A percentile compares a stretch with the other conserved stretches of the same genome.
phyloP scores from a whole-genome alignment of 805 yeast species.

The Candida tibetensis region DNA sequence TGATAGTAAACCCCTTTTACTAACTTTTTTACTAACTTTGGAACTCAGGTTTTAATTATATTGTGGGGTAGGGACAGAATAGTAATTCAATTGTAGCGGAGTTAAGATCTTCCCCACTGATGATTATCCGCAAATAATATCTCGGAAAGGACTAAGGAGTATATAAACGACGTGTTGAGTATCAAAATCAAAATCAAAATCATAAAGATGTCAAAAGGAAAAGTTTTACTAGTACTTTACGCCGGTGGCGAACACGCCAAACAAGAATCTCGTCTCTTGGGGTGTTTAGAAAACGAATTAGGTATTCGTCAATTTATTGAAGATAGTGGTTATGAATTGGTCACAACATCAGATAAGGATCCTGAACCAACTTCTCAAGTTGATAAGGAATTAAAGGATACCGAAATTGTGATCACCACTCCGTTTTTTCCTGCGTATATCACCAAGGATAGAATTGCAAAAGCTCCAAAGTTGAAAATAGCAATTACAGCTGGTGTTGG shows the following conservation, averaged over 20 bases:
- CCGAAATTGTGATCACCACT: conserved; percentile 75
- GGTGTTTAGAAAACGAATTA: conserved; percentile 72
- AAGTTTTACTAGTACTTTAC: conserved; percentile 57
- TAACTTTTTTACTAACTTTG: too few species aligned
- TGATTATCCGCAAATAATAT: too few species aligned
- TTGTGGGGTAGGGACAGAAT: too few species aligned
- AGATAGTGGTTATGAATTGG: conserved; percentile 61
- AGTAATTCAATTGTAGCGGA: too few species aligned
- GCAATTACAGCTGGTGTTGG: conserved; percentile 84
- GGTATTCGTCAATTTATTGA: conserved; percentile 68
- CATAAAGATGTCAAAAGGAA: conserved; percentile 17
- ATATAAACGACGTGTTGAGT: too few species aligned
- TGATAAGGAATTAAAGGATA: conserved; percentile 65
- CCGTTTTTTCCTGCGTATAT: conserved; percentile 84
- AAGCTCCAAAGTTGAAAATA: conserved; percentile 69
- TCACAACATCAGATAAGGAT: conserved; percentile 68
- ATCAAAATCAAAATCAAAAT: too few species aligned
- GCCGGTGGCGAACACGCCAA: conserved; percentile 56
- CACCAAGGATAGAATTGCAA: conserved; percentile 60
- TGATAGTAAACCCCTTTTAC: too few species aligned
- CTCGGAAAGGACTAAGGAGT: too few species aligned
- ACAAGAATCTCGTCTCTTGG: conserved; percentile 60
- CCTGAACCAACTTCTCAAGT: conserved; percentile 52
- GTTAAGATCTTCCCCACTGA: too few species aligned
- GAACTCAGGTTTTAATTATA: too few species aligned